Conservation (phyloP, 2,329 filamentous ascomycete genomes). For the Orbilia blumenaviensis region DNA sequence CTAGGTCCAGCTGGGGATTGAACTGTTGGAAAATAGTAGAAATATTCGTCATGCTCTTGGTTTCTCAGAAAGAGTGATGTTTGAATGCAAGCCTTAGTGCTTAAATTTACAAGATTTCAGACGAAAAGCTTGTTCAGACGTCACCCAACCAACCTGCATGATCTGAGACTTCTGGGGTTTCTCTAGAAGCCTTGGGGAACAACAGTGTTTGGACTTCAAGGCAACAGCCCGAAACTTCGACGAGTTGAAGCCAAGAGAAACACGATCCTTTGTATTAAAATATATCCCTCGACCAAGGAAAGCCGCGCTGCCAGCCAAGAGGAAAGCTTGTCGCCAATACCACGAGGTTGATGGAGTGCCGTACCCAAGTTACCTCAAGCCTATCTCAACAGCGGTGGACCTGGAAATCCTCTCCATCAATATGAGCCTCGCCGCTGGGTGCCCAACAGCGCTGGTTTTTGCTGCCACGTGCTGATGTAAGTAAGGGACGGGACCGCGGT, state of each 20-base stretch:
- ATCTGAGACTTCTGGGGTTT: neutral
- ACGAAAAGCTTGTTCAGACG: slow-evolving; percentile 13
- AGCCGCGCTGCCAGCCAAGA: neutral
- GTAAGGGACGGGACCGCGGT: too few relatives aligned
- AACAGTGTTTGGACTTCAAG: neutral
- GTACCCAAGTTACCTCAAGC: neutral
- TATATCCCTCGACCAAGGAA: neutral
- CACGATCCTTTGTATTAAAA: neutral
- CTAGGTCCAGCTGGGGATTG: too few relatives aligned
- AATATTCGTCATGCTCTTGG: too few relatives aligned
- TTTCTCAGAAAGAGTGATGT: too few relatives aligned
- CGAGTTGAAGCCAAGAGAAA: neutral
- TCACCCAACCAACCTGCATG: slow-evolving; percentile 14
- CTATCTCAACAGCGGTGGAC: neutral
- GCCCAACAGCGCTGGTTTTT: too few relatives aligned
- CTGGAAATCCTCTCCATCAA: too few relatives aligned
- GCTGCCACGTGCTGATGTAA: too few relatives aligned
- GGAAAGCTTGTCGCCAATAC: slow-evolving; percentile 2
- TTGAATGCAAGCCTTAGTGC: neutral
- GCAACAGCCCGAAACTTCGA: slow-evolving; percentile 3
- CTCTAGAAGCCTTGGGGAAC: slow-evolving; percentile 12
- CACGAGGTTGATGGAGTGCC: neutral
- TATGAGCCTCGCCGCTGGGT: too few relatives aligned
- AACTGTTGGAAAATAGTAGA: too few relatives aligned
- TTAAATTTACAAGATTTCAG: neutral